Base-by-base conservation (phyloP, 352 stramenopile genomes). In the Phytophthora melonis region DNA sequence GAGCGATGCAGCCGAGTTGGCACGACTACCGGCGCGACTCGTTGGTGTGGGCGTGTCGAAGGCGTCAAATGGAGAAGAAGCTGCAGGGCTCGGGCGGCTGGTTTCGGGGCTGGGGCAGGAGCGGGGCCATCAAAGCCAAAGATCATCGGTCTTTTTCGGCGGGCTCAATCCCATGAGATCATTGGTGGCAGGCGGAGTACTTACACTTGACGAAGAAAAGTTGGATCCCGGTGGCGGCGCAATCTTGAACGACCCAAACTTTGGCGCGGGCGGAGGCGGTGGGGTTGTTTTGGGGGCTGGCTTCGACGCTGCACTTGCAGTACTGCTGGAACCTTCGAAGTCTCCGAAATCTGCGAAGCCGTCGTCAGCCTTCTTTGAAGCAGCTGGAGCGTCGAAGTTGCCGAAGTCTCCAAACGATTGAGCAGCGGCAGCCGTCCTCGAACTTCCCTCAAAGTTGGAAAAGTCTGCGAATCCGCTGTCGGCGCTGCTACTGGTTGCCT, bases 91-190 rank as follows among this genome's bases (percentile, higher is more conserved):
- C 55, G 63, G 50, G 5, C 61, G 69, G 41, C 45, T 80, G 11
- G 50, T 70, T 50, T 64, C 61, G 70, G 49, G 10, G 77, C 30
- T 47, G 74, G 49, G 49, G 74, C 57, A 50, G 84, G 70, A 3
- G 81, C 62, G 16, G 84, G 70, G 1, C 79, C 60, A 18, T 89
- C 79, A 62, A 94, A 90, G 3, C 78, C 78, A 93, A 13, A 80
- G 86, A 39, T 91, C 83, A 13, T 80, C 53, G 18, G 62, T 58
- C 66, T 76, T 72, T 50, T 82, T 83, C 30, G 72, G 62, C 9
- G 88, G 77, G 41, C 84, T 91, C 36, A 93, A 84, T 34, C 83
- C 87, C 73, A 95, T 83, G 21, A 94, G 88, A 75, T 93, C 85
- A 63, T 82, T 89, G 56, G 74, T 60, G 18, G 65, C 53, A 13